Conservation (phyloP, 2,329 filamentous ascomycete genomes). For the Cytospora paraplurivora region DNA sequence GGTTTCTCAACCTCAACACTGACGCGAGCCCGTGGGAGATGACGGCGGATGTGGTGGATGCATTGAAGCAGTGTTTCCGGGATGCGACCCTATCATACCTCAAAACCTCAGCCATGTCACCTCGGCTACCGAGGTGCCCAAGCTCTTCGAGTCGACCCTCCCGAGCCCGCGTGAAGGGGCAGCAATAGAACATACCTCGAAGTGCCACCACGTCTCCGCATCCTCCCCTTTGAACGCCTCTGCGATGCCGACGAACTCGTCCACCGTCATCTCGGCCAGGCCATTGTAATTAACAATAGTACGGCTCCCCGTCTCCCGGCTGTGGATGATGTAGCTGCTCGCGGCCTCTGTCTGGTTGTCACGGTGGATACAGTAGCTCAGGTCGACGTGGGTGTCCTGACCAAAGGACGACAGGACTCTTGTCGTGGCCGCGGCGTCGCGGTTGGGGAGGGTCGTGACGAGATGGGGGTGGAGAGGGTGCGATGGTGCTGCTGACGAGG, state of each 20-base stretch:
- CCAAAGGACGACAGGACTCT: conserved; percentile 59
- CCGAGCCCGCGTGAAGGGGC: neutral
- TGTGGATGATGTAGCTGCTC: conserved; percentile 70
- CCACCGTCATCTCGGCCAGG: conserved; percentile 66
- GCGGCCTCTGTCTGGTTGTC: conserved; percentile 57
- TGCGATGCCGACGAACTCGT: conserved; percentile 58
- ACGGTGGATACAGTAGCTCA: conserved; percentile 63
- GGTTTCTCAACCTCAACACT: conserved; percentile 77
- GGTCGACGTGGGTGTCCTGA: conserved; percentile 43
- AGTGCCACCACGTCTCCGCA: conserved; percentile 66
- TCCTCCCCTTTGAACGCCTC: conserved; percentile 41
- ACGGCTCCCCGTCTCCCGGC: conserved; percentile 58
- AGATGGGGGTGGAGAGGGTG: conserved; percentile 44
- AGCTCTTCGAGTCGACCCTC: conserved; percentile 6
- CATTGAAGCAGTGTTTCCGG: conserved; percentile 62
- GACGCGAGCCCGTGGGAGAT: conserved; percentile 50
- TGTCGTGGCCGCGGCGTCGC: conserved; percentile 50
- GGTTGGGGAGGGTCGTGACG: conserved; percentile 57
- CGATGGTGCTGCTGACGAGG: conserved; percentile 21
- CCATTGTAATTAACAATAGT: conserved; percentile 73
- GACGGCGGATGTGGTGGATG: conserved; percentile 56
- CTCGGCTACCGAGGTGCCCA: conserved; percentile 8
- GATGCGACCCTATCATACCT: conserved; percentile 58
- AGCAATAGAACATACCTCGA: conserved; percentile 55
- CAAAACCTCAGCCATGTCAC: conserved; percentile 12